Percentiles rank a stretch among this genome's conserved stretches.
These are phyloP conservation scores for Annulohypoxylon stygium DNA, from an alignment of 495 filamentous ascomycete genomes.

Conservation along the genomic window DNA sequence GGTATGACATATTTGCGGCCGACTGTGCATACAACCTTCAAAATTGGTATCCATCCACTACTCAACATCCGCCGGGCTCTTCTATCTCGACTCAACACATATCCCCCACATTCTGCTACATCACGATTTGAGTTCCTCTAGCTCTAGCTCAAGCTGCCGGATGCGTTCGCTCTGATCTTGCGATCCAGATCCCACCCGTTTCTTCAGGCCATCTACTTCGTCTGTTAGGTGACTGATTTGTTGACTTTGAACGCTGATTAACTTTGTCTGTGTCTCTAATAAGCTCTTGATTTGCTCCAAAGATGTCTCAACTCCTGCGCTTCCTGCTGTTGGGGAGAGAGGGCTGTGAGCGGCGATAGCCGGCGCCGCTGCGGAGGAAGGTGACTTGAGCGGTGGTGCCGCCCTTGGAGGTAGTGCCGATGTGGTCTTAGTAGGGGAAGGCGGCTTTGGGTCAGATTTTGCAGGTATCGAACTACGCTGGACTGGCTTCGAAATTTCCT, in stretches of 20 bases:
- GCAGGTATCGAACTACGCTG: slow-evolving; percentile 54
- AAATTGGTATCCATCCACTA: slow-evolving; percentile 47
- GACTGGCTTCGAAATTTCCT: slow-evolving; percentile 76
- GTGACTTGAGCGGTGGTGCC: slow-evolving; percentile 53
- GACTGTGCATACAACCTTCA: slow-evolving; percentile 47
- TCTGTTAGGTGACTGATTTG: slow-evolving; percentile 72
- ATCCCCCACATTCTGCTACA: slow-evolving; percentile 17
- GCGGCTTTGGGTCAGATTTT: slow-evolving; percentile 49
- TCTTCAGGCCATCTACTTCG: slow-evolving; percentile 80
- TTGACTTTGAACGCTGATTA: slow-evolving; percentile 68
- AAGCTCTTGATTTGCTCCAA: slow-evolving; percentile 74
- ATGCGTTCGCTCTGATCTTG: slow-evolving; percentile 77
- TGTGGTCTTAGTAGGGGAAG: slow-evolving; percentile 55
- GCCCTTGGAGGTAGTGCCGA: slow-evolving; percentile 51
- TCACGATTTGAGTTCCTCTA: slow-evolving; percentile 67
- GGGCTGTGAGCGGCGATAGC: slow-evolving; percentile 37
- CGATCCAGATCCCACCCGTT: slow-evolving; percentile 66
- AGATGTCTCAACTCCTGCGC: slow-evolving; percentile 55
- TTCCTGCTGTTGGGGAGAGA: slow-evolving; percentile 34
- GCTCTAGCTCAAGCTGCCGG: slow-evolving; percentile 74
- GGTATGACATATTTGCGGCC: slow-evolving; percentile 32
- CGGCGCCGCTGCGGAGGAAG: slow-evolving; percentile 40
- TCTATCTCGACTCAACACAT: slow-evolving; percentile 36
- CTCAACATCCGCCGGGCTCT: slow-evolving; percentile 16
- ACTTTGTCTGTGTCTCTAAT: slow-evolving; percentile 71